Conservation (phyloP, 495 filamentous ascomycete species). For the Penicillium desertorum region DNA sequence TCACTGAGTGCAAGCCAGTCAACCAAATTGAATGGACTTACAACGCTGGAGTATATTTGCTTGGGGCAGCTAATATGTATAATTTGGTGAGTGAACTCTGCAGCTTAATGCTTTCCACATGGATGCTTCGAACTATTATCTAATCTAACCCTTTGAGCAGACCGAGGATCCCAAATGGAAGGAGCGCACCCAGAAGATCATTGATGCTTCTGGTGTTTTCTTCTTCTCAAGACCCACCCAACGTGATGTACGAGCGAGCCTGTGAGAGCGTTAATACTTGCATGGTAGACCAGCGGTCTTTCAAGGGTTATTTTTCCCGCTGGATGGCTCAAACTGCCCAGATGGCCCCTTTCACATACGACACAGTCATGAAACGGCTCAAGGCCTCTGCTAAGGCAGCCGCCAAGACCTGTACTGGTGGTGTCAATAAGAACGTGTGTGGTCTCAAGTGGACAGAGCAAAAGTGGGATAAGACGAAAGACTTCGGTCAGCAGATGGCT, state of each 20-base stretch:
- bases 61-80: constrained; percentile 43
- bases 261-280: constrained; percentile 60
- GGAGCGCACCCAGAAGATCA: constrained; percentile 55
- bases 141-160: constrained; percentile 20
- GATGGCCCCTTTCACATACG: constrained; percentile 65
- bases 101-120: not conserved
- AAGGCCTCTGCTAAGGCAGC: constrained; percentile 66
- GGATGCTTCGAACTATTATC: not conserved
- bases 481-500: constrained; percentile 72
- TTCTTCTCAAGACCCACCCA: constrained; percentile 44
- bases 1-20: constrained; percentile 39
- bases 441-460: constrained; percentile 62
- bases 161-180: constrained; percentile 54
- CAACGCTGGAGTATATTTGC: constrained; percentile 38
- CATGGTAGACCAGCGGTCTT: constrained; percentile 75
- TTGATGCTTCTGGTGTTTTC: constrained; percentile 55
- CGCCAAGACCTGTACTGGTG: constrained; percentile 66
- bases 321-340: constrained; percentile 75
- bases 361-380: constrained; percentile 64
- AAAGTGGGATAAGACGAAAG: constrained; percentile 54
- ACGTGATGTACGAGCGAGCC: constrained; percentile 66
- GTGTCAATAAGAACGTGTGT: constrained; percentile 51
- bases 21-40: constrained; percentile 44
- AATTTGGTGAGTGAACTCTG: constrained; percentile 31
- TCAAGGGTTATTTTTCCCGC: constrained; percentile 82